A percentile compares a stretch with the other conserved stretches of the same genome.
Evolutionary conservation across 2,329 filamentous ascomycete genomes (phyloP).

Genomic region (Fusarium tupiense): DNA sequence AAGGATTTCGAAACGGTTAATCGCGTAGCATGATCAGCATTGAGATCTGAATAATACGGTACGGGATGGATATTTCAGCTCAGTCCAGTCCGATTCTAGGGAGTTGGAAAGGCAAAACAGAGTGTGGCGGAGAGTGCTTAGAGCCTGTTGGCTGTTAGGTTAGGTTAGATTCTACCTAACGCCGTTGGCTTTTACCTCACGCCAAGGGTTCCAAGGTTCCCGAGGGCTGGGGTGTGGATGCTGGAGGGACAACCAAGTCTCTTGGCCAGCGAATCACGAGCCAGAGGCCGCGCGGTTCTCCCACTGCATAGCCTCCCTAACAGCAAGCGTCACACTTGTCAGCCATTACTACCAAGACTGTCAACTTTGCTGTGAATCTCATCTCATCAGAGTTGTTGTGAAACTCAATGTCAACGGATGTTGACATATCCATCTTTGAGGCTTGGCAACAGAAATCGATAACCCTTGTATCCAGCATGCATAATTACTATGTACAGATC

Average conservation of each 20-base stretch:
- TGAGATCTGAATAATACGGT: conserved; percentile 14
- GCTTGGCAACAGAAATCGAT: background rate
- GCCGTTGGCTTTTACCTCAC: background rate
- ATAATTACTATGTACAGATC: background rate
- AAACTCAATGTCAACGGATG: conserved; percentile 7
- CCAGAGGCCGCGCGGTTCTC: conserved; percentile 32
- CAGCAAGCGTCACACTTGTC: background rate
- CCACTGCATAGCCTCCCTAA: conserved; percentile 29
- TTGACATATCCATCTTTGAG: conserved; percentile 1
- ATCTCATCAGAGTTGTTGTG: conserved; percentile 5
- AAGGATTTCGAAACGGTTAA: background rate
- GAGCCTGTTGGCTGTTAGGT: background rate
- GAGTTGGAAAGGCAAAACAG: conserved; percentile 18
- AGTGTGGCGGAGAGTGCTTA: conserved; percentile 29
- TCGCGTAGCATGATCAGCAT: conserved; percentile 11
- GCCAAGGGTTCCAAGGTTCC: conserved; percentile 21
- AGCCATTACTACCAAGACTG: background rate
- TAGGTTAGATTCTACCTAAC: conserved; percentile 6
- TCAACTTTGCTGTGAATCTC: background rate
- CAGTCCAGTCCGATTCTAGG: background rate
- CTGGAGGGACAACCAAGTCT: conserved; percentile 28
- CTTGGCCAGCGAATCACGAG: conserved; percentile 22
- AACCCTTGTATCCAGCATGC: background rate
- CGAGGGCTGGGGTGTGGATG: conserved; percentile 28
- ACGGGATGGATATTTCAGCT: background rate